Conservation (phyloP, 805 yeast species). For the Teunomyces stri region DNA sequence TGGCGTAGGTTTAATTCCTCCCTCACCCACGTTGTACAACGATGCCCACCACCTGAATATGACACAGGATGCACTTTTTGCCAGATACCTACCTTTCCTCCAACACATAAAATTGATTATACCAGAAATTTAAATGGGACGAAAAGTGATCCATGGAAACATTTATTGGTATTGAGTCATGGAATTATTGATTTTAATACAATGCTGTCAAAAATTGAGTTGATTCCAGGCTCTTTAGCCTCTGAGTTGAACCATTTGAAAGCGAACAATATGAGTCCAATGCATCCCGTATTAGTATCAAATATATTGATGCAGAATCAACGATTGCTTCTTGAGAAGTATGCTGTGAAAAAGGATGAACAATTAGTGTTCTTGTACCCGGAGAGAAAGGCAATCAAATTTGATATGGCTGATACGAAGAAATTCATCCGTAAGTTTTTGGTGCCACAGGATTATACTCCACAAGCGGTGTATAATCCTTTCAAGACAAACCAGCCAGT, state of each 20-base stretch:
- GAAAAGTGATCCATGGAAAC: slow-evolving; percentile 52
- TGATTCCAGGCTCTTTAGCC: slow-evolving; percentile 43
- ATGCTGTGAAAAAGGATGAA: slow-evolving; percentile 4
- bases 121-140: slow-evolving; percentile 45
- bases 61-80: slow-evolving; percentile 69
- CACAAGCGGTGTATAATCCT: slow-evolving; percentile 23
- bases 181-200: slow-evolving; percentile 29
- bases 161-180: slow-evolving; percentile 52
- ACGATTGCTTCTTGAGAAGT: slow-evolving; percentile 7
- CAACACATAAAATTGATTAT: slow-evolving; percentile 39
- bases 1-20: not conserved
- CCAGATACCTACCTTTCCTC: slow-evolving; percentile 37
- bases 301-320: slow-evolving; percentile 35
- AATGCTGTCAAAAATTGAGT: slow-evolving; percentile 54
- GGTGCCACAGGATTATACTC: slow-evolving; percentile 28
- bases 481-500: slow-evolving; percentile 7
- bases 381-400: slow-evolving; percentile 44
- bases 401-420: slow-evolving; percentile 24
- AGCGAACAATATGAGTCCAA: slow-evolving; percentile 34
- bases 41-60: slow-evolving; percentile 49
- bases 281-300: slow-evolving; percentile 51
- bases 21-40: slow-evolving; percentile 1
- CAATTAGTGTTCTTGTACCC: slow-evolving; percentile 52
- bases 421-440: slow-evolving; percentile 43
- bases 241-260: slow-evolving; percentile 36